Base-by-base conservation (phyloP, 352 stramenopile species). In the Pythium rhizo-oryzae region DNA sequence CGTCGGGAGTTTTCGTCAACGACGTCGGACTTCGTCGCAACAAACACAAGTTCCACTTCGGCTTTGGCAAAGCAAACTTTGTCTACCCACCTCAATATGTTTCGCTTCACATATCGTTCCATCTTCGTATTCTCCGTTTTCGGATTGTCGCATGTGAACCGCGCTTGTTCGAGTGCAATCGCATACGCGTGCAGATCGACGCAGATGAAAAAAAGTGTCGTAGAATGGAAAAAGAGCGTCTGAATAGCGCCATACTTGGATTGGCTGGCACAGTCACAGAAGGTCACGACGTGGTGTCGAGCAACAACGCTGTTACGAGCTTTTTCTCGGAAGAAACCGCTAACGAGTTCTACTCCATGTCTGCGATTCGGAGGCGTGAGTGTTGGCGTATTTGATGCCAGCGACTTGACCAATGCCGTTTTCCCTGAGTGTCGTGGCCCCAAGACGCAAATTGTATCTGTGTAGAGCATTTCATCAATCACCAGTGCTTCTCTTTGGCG, bases 111-210 rank as follows among this genome's bases (percentile, higher is more conserved):
- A 21, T 56, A 64, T 18, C 44, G 58, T 9, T 43, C 41, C 58
- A 64, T 64, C 44, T 16, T 54, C 4, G 8, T 16, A 18, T 56
- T 64, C 13, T 37, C 58, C 7, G 7, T 30, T 15, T 54, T 18
- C 8, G 55, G 44, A 16, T 54, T 30, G 33, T 54, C 58, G 12
- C n/a, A 47, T 13, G 44, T 24, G 30, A 64, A 55, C 7, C 24
- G 21, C 2, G 58, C 58, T 49, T 64, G 58, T 25, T 23, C 58
- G 24, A 64, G 58, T 19, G 58, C 58, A 8, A 51, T 23, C 11
- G 43, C 58, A 25, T 64, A 64, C 24, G 58, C 58, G n/a, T 64
- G 58, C 5, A 64, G 41, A 55, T 64, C 58, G 8, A 64, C 46
- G 43, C 58, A 64, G 8, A 64, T 28, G 25, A 64, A 15, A 46